Conservation (phyloP, 1,139 yeast genomes). For the Kluyveromyces sp. region DNA sequence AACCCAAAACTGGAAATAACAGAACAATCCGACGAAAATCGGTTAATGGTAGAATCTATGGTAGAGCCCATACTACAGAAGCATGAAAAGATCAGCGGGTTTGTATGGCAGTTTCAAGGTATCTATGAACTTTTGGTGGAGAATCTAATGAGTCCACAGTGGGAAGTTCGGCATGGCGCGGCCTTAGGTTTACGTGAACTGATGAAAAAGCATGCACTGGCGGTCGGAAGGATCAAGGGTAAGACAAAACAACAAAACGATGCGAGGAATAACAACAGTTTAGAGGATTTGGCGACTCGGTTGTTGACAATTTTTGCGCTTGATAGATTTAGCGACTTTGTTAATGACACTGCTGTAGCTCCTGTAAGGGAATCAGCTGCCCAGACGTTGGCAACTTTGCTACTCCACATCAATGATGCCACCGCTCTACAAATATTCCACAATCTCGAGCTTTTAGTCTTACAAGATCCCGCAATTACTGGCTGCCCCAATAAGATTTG, state of each 20-base stretch:
- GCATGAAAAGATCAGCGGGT: conserved; percentile 68
- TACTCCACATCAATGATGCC: conserved; percentile 61
- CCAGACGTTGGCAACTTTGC: conserved; percentile 84
- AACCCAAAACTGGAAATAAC: conserved; percentile 51
- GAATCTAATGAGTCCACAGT: conserved; percentile 75
- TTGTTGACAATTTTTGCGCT: conserved; percentile 81
- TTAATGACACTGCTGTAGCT: conserved; percentile 95
- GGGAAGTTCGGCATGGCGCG: conserved; percentile 98
- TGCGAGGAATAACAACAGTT: conserved; percentile 54
- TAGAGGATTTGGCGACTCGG: conserved; percentile 86
- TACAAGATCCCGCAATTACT: conserved; percentile 50
- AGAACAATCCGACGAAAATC: conserved; percentile 72
- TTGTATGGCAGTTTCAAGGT: conserved; percentile 96
- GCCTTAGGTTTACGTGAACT: conserved; percentile 88
- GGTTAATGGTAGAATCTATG: conserved; percentile 77
- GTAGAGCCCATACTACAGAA: conserved; percentile 66
- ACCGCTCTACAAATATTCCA: conserved; percentile 54
- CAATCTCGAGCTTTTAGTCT: conserved; percentile 60
- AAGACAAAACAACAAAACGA: conserved; percentile 57
- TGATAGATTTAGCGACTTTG: conserved; percentile 95
- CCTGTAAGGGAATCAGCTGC: conserved; percentile 97
- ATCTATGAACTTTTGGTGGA: conserved; percentile 77
- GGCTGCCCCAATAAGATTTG: conserved; percentile 40
- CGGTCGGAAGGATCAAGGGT: conserved; percentile 78
- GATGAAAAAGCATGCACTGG: conserved; percentile 73